These are phyloP conservation scores for Globisporangium recalcitrans DNA, from an alignment of 352 stramenopile species.

Conservation along the genomic window DNA sequence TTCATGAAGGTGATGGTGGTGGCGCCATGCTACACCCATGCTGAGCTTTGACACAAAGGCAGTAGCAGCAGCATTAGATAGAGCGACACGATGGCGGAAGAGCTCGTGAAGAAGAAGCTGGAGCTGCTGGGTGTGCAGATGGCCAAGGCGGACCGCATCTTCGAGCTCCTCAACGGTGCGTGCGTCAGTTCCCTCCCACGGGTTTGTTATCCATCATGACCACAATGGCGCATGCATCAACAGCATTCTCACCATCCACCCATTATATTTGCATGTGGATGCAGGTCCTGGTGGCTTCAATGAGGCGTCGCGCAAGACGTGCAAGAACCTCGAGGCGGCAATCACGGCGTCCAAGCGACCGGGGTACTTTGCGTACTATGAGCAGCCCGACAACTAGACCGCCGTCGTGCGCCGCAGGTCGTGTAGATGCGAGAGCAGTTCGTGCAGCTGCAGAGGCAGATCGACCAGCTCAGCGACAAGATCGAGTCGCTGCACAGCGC, in stretches of 20 bases:
- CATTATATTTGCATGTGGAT: neutral
- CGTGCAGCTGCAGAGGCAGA: constrained; percentile 61
- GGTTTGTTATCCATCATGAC: neutral
- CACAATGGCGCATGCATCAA: neutral
- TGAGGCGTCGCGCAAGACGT: constrained; percentile 64
- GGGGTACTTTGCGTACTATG: constrained; percentile 71
- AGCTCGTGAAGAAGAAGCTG: constrained; percentile 74
- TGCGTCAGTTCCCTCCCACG: neutral
- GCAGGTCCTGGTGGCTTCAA: constrained; percentile 65
- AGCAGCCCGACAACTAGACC: constrained; percentile 56
- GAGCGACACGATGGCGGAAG: constrained; percentile 28
- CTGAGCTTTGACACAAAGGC: neutral
- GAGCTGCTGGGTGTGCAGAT: constrained; percentile 68
- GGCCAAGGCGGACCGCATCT: constrained; percentile 51
- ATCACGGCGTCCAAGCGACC: constrained; percentile 70
- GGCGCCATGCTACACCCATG: neutral
- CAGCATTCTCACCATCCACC: constrained; percentile 1
- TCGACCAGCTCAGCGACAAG: constrained; percentile 57
- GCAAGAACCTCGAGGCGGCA: constrained; percentile 76
- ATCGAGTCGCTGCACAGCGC: constrained; percentile 23
- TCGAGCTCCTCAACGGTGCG: constrained; percentile 54
- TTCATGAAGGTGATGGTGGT: neutral
- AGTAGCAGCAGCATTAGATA: neutral
- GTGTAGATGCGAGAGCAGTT: constrained; percentile 55
- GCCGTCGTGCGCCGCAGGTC: constrained; percentile 45